These are phyloP conservation scores for Colletotrichum graminicola DNA, from an alignment of 2,329 filamentous ascomycete species.

Conservation along the genomic window DNA sequence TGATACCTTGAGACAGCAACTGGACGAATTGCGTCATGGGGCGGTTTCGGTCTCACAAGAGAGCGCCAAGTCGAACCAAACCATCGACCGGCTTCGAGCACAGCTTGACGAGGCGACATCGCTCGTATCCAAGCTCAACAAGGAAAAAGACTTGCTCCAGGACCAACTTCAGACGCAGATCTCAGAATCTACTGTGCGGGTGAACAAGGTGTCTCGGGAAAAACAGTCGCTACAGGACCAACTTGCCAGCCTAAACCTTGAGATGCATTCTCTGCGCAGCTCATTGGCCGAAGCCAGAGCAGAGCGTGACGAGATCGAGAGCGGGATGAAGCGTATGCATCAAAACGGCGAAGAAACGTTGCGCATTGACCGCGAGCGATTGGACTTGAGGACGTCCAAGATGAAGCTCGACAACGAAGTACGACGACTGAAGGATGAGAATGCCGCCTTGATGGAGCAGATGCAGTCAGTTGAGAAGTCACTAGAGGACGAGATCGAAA, in stretches of 20 bases:
- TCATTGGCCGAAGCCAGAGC: constrained; percentile 70
- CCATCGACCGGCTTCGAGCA: constrained; percentile 48
- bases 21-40: constrained; percentile 50
- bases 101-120: constrained; percentile 40
- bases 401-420: constrained; percentile 76
- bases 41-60: constrained; percentile 37
- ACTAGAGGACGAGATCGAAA: constrained; percentile 74
- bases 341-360: constrained; percentile 70
- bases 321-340: constrained; percentile 67
- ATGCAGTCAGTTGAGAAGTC: constrained; percentile 71
- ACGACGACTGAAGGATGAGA: constrained; percentile 74
- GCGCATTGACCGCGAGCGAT: constrained; percentile 75
- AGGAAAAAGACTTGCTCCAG: constrained; percentile 54
- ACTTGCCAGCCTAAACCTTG: constrained; percentile 68
- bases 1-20: constrained; percentile 58
- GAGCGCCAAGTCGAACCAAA: constrained; percentile 48
- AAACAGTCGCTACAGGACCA: constrained; percentile 74
- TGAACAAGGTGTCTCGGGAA: constrained; percentile 69
- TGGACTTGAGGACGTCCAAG: constrained; percentile 76
- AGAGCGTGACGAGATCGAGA: constrained; percentile 76
- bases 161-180: constrained; percentile 68
- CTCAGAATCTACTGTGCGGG: constrained; percentile 68
- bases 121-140: constrained; percentile 38
- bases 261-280: constrained; percentile 70
- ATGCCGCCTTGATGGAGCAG: constrained; percentile 66